Evolutionary conservation across 768 basidiomycete species (phyloP), one percentile per base, ranked within the genome.

Genomic region (Exidia glandulosa): DNA sequence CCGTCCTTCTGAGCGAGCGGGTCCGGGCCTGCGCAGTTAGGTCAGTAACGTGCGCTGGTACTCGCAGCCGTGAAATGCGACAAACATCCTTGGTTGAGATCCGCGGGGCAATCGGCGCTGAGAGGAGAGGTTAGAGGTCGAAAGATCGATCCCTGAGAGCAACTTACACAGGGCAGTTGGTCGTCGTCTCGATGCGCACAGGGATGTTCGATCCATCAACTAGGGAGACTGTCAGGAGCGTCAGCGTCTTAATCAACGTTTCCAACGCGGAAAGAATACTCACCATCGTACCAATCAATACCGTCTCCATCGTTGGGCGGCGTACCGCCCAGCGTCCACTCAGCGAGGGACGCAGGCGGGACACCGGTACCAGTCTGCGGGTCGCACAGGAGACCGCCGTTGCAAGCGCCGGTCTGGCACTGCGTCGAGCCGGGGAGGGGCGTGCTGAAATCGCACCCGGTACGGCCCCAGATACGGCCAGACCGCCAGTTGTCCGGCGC

Each of bases 181-280:
- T 62, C 25, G 57, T 57, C 1, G n/a, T n/a, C n/a, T 3, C 30
- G 58, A 59, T 50, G 5, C 23, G 32, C 32, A 62, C 29, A 2
- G 63, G 63, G 1, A 64, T 32, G 47, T 64, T 64, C 31, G 59
- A 64, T 16, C 63, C 63, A 37, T 64, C 63, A 25, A 64, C 61
- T 3, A 62, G 36, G 23, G 62, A 60, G 7, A 64, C 61, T 37
- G 19, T 19, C 36, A 10, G 36, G 9, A 10, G 36, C 36, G 36
- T 10, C 9, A 37, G 36, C 19, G 10, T 9, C 9, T 37, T 37
- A 37, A 19, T 37, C 19, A 10, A 9, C 10, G 36, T 10, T 19
- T 37, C 9, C 19, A 19, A 19, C 9, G 19, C 36, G 36, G 9
- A 37, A 9, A 19, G 36, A 19, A 37, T 19, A 19, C 36, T 37